A percentile compares a stretch with the other conserved stretches of the same genome.
Conservation (phyloP, 495 filamentous ascomycete species). For the Parmelia sp. region DNA sequence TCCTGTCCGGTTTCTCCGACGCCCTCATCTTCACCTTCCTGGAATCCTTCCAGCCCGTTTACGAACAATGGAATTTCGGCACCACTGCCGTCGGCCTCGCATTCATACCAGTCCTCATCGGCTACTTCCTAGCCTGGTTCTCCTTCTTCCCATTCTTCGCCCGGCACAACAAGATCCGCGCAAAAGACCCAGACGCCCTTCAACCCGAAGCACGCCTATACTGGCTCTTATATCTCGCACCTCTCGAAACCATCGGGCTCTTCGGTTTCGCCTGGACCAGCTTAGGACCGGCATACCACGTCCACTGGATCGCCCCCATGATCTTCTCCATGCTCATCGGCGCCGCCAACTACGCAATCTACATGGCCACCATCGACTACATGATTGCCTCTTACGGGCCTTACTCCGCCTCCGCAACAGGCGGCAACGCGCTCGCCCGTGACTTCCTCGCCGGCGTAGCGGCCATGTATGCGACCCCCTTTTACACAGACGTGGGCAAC, state of each 20-base stretch:
- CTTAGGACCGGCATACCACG: slow-evolving; percentile 48
- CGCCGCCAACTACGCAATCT: slow-evolving; percentile 64
- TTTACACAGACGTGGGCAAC: slow-evolving; percentile 36
- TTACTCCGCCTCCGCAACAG: slow-evolving; percentile 72
- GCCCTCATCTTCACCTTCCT: slow-evolving; percentile 79
- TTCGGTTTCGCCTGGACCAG: slow-evolving; percentile 65
- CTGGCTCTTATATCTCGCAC: slow-evolving; percentile 44
- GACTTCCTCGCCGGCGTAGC: slow-evolving; percentile 44
- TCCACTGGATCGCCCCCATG: slow-evolving; percentile 57
- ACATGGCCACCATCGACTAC: slow-evolving; percentile 80
- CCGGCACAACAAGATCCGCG: slow-evolving; percentile 43
- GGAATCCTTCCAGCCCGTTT: slow-evolving; percentile 59
- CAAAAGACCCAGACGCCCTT: slow-evolving; percentile 44
- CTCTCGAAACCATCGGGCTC: slow-evolving; percentile 59
- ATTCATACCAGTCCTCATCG: slow-evolving; percentile 58
- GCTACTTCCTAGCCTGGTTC: slow-evolving; percentile 58
- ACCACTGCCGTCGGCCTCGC: slow-evolving; percentile 51
- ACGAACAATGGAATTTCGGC: slow-evolving; percentile 56
- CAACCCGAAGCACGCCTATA: slow-evolving; percentile 53
- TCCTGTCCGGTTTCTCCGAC: slow-evolving; percentile 70
- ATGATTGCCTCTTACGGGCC: slow-evolving; percentile 77
- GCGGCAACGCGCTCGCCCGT: slow-evolving; percentile 54
- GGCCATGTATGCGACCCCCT: slow-evolving; percentile 42
- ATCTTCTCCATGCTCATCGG: slow-evolving; percentile 56
- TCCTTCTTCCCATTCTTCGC: slow-evolving; percentile 59